phyloP scores from a whole-genome alignment of 2,329 filamentous ascomycete genomes.

The Apiospora koreana region DNA sequence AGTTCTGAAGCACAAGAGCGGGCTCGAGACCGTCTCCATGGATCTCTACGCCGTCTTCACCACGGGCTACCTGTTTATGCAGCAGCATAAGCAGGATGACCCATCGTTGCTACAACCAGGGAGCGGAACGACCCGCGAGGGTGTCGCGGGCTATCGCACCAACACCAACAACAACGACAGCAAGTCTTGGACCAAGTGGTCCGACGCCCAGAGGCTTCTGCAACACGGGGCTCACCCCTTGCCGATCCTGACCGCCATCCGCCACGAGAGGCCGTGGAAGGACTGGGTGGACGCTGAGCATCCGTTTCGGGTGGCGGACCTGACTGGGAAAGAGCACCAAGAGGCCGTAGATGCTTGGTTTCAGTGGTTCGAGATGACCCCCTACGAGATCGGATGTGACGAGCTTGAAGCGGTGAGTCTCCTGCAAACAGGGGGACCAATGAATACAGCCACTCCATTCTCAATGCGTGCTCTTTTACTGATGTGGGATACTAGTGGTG shows the following conservation, averaged over 20 bases:
- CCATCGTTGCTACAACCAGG: neutral
- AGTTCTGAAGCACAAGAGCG: neutral
- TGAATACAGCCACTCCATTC: neutral
- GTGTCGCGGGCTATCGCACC: neutral
- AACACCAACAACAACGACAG: neutral
- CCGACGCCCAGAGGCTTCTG: neutral
- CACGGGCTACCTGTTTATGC: neutral
- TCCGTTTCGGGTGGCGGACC: neutral
- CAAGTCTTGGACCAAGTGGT: neutral
- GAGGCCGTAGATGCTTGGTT: neutral
- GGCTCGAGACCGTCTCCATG: neutral
- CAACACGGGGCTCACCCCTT: neutral
- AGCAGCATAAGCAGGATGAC: neutral
- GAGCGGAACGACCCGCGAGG: neutral
- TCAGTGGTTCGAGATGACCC: slow-evolving; percentile 1
- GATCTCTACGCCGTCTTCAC: neutral
- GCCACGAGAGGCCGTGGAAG: neutral
- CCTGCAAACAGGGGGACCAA: neutral
- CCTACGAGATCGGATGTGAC: neutral
- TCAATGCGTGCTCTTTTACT: neutral
- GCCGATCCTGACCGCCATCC: neutral
- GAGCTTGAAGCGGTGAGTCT: neutral
- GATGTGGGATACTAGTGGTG: neutral
- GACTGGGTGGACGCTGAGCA: neutral
- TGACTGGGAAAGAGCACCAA: neutral